Evolutionary conservation across 148 eudicot species (phyloP), one percentile per base, ranked within the genome.

Genomic region (Silene latifolia): DNA sequence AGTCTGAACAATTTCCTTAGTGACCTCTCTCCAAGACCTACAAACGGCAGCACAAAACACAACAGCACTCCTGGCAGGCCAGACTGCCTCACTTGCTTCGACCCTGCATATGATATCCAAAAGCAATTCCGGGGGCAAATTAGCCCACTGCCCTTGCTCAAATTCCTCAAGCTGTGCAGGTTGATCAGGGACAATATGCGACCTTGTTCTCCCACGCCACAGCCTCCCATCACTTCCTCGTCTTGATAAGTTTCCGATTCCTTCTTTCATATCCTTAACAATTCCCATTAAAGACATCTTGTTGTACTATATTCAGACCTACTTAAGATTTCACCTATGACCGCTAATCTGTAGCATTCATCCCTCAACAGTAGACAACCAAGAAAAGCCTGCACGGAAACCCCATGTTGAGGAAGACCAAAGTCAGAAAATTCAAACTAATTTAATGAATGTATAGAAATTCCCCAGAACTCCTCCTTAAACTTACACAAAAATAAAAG

Each of bases 131-230:
- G 93, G 90, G 10, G 98, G 98, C 39, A 93, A 76, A 75, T 91
- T 88, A 27, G 97, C 98, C 98, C 98, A 93, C 66, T 80, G 86
- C 48, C 98, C 97, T 77, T 91, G 98, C 75, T 93, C 83, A 20
- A 74, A 72, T 25, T 85, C 82, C 27, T 86, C 83, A 14, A 75
- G 63, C 29, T 78, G 77, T 20, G 71, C 32, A 69, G 83, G 86
- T 69, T 87, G 86, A 82, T 91, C 95, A 71, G 98, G 98, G 23
- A 86, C 98, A 62, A 93, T 87, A 81, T 91, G 93, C 15, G 98
- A 86, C 56, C 90, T 85, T 19, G 95, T 78, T 29, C 91, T 82
- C 74, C 80, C 85, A 5, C 97, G 84, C 98, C 98, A 93, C 42
- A 81, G 89, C 83, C 83, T 88, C 51, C 88, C 82, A 61, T 91